Base-by-base conservation (phyloP, 768 basidiomycete species). In the Suillus occidentalis region DNA sequence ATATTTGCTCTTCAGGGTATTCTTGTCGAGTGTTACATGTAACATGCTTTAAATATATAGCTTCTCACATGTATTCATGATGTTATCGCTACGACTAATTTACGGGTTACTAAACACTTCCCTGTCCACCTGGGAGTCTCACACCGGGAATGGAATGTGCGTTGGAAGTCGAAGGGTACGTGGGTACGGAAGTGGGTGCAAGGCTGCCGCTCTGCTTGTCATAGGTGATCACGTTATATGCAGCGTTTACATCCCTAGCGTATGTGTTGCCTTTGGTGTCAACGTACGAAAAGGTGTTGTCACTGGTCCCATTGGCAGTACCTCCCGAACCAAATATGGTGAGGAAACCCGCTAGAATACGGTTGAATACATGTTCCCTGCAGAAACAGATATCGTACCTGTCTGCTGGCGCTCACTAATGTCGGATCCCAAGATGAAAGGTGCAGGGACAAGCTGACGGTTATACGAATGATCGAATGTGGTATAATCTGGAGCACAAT, bases 401-500 rank as follows among this genome's bases (percentile, higher is more conserved):
- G 89, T 82, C 40, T 82, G 74, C 72, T 93, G 91, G 31, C 79
- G 83, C 65, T 88, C 84, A 20, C 74, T 65, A 39, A 89, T 91
- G 12, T 82, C 83, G 10, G 87, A 88, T 12, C 82, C 82, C 6
- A 85, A 70, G 61, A 86, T 81, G 66, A 89, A 84, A 2, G 89
- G 87, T 47, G 81, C 80, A 1, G 90, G 89, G 16, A 83, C 70
- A 45, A 87, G 74, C 28, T 79, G 76, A 28, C 90, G 85, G 59
- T 85, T 74, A 70, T 91, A 93, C 0, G 87, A 88, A 70, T 91
- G 91, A 69, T 92, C 89, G 64, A 93, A 82, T 3, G 72, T 69
- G 12, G 82, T 76, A 59, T 80, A 79, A 70, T 84, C 88, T 90
- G 59, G 6, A 63, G 12, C n/a, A 4, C 10, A 45, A 34, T 28